A percentile compares a stretch with the other conserved stretches of the same genome.
Evolutionary conservation across 768 basidiomycete species (phyloP).

Genomic region (Trametes punicea): DNA sequence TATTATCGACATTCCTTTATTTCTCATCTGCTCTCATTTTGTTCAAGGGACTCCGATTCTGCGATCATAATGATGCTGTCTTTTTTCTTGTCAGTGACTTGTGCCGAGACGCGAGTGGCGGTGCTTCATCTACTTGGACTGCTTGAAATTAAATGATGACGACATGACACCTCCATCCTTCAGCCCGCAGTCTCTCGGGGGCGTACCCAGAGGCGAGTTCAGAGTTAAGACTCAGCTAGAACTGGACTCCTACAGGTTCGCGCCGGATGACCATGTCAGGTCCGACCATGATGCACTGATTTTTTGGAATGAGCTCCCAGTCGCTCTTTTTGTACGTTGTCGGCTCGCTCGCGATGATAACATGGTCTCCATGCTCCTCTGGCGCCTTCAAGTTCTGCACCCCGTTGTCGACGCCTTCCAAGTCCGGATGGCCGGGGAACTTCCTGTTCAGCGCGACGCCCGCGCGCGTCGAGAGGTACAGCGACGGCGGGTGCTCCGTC

Average conservation of each 20-base stretch:
- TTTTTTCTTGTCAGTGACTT: too few relatives aligned
- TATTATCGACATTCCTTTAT: too few relatives aligned
- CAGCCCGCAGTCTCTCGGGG: too few relatives aligned
- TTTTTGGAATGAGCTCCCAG: slow-evolving; percentile 32
- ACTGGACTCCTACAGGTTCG: slow-evolving; percentile 14
- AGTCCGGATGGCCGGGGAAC: slow-evolving; percentile 34
- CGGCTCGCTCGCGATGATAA: slow-evolving; percentile 35
- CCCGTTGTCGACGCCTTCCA: slow-evolving; percentile 18
- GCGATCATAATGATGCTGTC: too few relatives aligned
- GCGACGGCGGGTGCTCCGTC: slow-evolving; percentile 31
- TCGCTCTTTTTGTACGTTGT: slow-evolving; percentile 30
- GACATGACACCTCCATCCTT: too few relatives aligned
- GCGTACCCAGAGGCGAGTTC: too few relatives aligned
- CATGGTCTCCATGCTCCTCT: slow-evolving; percentile 33
- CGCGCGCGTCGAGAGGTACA: slow-evolving; percentile 33
- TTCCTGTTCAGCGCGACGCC: slow-evolving; percentile 34
- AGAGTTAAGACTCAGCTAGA: too few relatives aligned
- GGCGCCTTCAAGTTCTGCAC: slow-evolving; percentile 19
- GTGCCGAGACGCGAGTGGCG: too few relatives aligned
- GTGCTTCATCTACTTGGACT: too few relatives aligned
- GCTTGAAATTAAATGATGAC: too few relatives aligned
- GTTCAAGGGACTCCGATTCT: too few relatives aligned
- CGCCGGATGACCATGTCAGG: slow-evolving; percentile 24
- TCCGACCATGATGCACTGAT: slow-evolving; percentile 28
- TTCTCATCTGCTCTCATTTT: too few relatives aligned